Percentiles rank a stretch among this genome's conserved stretches.
Conservation (phyloP, 2,329 filamentous ascomycete species). For the Thielaviopsis cerberus region DNA sequence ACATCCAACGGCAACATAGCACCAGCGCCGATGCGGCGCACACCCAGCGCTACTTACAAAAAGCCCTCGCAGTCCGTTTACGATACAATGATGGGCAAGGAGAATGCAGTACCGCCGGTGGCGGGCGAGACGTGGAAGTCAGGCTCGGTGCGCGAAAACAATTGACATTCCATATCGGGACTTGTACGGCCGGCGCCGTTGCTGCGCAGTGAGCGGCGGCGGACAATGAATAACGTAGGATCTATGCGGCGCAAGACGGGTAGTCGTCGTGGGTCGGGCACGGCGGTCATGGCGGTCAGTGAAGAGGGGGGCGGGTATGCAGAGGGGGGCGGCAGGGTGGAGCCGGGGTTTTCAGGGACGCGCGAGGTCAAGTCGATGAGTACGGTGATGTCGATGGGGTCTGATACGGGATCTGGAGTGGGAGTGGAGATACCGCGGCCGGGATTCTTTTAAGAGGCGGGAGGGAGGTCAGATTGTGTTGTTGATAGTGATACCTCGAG, state of each 20-base stretch:
- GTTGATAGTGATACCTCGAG: not conserved
- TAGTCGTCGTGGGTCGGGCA: slow-evolving; percentile 6
- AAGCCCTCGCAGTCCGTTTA: not conserved
- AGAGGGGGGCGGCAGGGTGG: not conserved
- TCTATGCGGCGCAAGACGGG: not conserved
- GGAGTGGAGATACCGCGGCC: not conserved
- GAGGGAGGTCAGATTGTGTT: not conserved
- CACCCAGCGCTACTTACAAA: slow-evolving; percentile 1
- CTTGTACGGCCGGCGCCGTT: slow-evolving; percentile 1
- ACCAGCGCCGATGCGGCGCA: not conserved
- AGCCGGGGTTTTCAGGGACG: slow-evolving; percentile 9
- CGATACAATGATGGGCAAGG: slow-evolving; percentile 8
- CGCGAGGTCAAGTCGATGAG: slow-evolving; percentile 11
- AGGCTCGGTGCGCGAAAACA: slow-evolving; percentile 2
- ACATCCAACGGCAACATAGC: slow-evolving; percentile 1
- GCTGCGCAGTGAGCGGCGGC: slow-evolving; percentile 1
- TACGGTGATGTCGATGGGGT: slow-evolving; percentile 7
- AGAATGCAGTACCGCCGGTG: not conserved
- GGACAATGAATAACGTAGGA: not conserved
- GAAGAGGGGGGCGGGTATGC: slow-evolving; percentile 4
- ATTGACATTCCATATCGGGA: slow-evolving; percentile 10
- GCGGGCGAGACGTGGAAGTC: slow-evolving; percentile 7
- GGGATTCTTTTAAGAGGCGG: not conserved
- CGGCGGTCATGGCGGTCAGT: slow-evolving; percentile 2
- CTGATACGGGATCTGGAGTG: slow-evolving; percentile 2